Evolutionary conservation across 2,329 filamentous ascomycete genomes (phyloP), one percentile per base, ranked within the genome.

Genomic region (Phyllosticta citrichinensis): DNA sequence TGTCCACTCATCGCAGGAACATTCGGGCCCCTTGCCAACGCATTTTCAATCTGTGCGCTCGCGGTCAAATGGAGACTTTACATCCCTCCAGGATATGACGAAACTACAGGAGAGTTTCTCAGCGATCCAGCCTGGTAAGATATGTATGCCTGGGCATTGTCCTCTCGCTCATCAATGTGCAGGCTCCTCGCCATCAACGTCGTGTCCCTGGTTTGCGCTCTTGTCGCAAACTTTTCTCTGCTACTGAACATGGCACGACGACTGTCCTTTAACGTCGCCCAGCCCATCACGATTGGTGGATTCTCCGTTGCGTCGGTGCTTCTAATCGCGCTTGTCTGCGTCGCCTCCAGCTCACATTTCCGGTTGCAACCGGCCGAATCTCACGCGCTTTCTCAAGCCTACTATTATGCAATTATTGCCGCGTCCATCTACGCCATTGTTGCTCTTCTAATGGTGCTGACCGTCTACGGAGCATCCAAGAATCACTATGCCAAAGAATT

Each of bases 211-310:
- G 73, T 73, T 17, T 78, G 77, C 59, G 83, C 83, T 0, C 68
- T 86, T 10, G 68, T 77, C 5, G 80, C 81, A 9, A 86, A 86
- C 62, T 66, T 79, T 14, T 74, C 79, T 2, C 70, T 86, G 6
- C 74, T 85, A 1, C 73, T 85, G 24, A 85, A 84, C 68, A 85
- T 86, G 83, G 80, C 81, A 2, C 76, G 77, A 24, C 75, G 81
- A 12, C 66, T 85, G 10, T 72, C 75, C 0, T 85, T 85, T 67
- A 72, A 74, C 4, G 73, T 83, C 25, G 81, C 82, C 0, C 83
- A 85, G 65, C 80, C 83, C 1, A 80, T 85, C 52, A 84, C 82
- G 0, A 83, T 85, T 35, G 66, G 79, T n/a, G 82, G 82, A n/a
- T 85, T 81, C 73, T 79, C 81, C 55, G 65, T 82, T 2, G 76